Base-by-base conservation (phyloP, 2,329 filamentous ascomycete species). In the Paracorniculantispora psalliotae region DNA sequence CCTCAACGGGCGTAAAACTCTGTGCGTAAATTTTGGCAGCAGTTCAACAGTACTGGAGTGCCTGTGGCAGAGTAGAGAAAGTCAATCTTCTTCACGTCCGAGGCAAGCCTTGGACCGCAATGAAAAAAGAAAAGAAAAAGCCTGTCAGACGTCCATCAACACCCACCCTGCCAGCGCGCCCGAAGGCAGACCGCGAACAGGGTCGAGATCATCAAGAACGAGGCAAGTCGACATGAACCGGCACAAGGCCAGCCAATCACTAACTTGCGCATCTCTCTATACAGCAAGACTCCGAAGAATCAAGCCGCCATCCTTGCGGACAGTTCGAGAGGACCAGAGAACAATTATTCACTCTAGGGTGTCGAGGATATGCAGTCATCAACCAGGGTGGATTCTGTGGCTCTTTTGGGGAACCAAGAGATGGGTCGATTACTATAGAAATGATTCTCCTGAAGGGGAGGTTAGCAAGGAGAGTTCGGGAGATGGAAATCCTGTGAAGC, bases 371-470 rank as follows among this genome's bases (percentile, higher is more conserved):
- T 90, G 70, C 70, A 77, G 76, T 96, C 91, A 94, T 96, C 91
- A 90, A 89, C 90, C 90, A 91, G 90, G 89, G 87, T 93, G 85
- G 86, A 86, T 84, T 91, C 88, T 93, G 89, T 91, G 85, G 90
- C 92, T 96, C 82, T 82, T 89, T 84, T 92, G 83, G 85, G 86
- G 85, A 93, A 88, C 86, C 91, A 88, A 94, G 90, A 91, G 86
- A 35, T 83, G 82, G 83, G 89, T 92, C 86, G 86, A 90, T 83
- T 87, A 92, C 91, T 96, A 92, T 92, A 96, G 89, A 96, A 96
- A 90, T 91, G 90, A 93, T 93, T 92, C 90, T 91, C 77, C 73
- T 80, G 73, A 64, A 65, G 65, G 35, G 60, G 57, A 62, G 60
- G 64, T 69, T 65, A 70, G 67, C 60, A 62, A 60, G 17, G 51